Percentiles rank a stretch among this genome's conserved stretches.
Conservation (phyloP, 1,284 basidiomycete species). For the Trametes hirsuta region DNA sequence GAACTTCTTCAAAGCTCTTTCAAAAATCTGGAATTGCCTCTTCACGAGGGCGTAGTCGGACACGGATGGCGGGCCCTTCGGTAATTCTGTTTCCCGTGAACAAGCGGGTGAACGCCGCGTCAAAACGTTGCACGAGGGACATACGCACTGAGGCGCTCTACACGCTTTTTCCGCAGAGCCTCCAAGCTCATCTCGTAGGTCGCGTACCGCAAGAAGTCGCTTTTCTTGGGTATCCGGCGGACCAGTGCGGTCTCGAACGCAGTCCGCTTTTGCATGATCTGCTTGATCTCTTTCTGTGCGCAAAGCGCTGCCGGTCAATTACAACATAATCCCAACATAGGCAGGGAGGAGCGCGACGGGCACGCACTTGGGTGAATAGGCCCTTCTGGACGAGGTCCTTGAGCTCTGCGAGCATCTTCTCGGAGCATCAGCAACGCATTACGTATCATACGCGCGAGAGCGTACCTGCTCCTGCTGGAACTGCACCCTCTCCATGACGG, state of each 20-base stretch:
- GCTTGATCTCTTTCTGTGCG: constrained; percentile 74
- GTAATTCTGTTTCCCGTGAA: constrained; percentile 10
- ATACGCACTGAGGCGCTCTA: constrained; percentile 71
- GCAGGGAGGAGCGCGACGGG: not conserved
- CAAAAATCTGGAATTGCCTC: constrained; percentile 88
- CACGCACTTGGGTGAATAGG: constrained; percentile 81
- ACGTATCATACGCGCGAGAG: not conserved
- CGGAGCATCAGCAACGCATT: not conserved
- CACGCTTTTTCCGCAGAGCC: constrained; percentile 75
- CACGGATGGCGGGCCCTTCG: constrained; percentile 51
- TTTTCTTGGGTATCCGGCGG: constrained; percentile 81
- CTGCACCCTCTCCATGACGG: constrained; percentile 87
- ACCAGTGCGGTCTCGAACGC: constrained; percentile 85
- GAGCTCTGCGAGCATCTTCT: constrained; percentile 90
- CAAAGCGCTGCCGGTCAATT: constrained; percentile 21
- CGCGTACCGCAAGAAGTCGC: constrained; percentile 90
- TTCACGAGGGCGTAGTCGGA: constrained; percentile 85
- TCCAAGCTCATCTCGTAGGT: constrained; percentile 93
- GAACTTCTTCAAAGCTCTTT: constrained; percentile 88
- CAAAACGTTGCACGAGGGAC: not conserved
- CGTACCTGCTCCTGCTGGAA: constrained; percentile 89
- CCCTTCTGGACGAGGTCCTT: constrained; percentile 90
- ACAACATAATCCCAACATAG: constrained; percentile 9
- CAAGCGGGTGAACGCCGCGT: not conserved
- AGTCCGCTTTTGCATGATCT: constrained; percentile 87